Evolutionary conservation across 1,284 basidiomycete species (phyloP), one percentile per base, ranked within the genome.

Genomic region (Athelia psychrophila): DNA sequence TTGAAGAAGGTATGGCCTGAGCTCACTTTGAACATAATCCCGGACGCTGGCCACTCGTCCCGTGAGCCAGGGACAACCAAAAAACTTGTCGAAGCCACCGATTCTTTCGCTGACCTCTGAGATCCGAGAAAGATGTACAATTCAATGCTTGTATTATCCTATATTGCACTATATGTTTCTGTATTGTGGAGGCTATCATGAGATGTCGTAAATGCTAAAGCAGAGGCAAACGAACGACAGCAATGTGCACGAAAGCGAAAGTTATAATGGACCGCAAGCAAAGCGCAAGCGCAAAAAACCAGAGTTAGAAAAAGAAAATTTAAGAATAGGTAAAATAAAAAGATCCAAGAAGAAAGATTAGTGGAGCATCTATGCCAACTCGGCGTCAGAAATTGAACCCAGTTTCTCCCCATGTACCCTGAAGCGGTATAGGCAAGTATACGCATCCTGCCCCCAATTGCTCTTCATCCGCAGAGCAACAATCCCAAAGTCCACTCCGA

Each of bases 11-110:
- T 69, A 23, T 95, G 90, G 83, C 91, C 93, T 2, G 90, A 95
- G 62, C 73, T 85, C 18, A 81, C 82, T n/a, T 67, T 95, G 18
- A 76, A 84, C 59, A 80, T 97, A 44, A 86, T 96, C 18, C 85
- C 89, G n/a, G 92, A 95, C 68, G 94, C 94, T 3, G 95, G 95
- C 0, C 95, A 98, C 67, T 93, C 89, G 19, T 81, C 92, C 19
- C 83, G 86, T 46, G 95, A 98, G 71, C 68, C 77, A 0, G 90
- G 88, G 3, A 95, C 78, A 18, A 73, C 83, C 19, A 84, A 86
- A 66, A 69, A 89, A 47, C 77, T 97, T 45, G 79, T 93, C 12
- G 46, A 77, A 75, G 73, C 75, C 9, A 73, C 76, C 9, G 67
- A 78, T 53, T 72, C 72, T 54, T 75, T 76, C 56, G 72, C 68